Conservation (phyloP, 768 basidiomycete species). For the Naematelia encephala region DNA sequence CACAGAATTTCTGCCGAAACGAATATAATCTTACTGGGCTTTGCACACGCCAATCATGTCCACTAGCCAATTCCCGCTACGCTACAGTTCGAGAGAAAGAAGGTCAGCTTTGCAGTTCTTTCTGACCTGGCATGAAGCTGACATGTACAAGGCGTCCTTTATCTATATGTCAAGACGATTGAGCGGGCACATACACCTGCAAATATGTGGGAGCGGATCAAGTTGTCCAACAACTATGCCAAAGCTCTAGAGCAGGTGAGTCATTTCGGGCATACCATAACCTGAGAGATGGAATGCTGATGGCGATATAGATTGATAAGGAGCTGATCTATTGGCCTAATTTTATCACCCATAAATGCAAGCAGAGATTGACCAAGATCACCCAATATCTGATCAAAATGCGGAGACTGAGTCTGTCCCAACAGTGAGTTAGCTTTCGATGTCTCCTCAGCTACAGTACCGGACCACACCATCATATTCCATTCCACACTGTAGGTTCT, state of each 20-base stretch:
- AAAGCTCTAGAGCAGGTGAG: conserved; percentile 90
- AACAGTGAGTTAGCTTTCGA: conserved; percentile 71
- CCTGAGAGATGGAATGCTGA: not conserved
- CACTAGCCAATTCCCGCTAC: conserved; percentile 94
- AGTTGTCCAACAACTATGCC: conserved; percentile 86
- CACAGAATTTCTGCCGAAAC: conserved; percentile 97
- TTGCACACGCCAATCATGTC: conserved; percentile 92
- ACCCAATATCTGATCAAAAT: conserved; percentile 99
- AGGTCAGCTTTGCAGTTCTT: conserved; percentile 62
- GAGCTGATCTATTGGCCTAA: conserved; percentile 98
- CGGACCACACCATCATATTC: too few relatives aligned
- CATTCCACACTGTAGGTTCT: not conserved
- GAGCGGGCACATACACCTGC: conserved; percentile 95
- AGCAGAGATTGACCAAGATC: conserved; percentile 97
- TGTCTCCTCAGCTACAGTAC: not conserved
- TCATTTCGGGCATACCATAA: conserved; percentile 5
- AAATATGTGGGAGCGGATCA: conserved; percentile 96
- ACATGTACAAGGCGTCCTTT: conserved; percentile 63
- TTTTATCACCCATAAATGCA: conserved; percentile 96
- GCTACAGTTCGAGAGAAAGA: conserved; percentile 97
- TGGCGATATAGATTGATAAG: conserved; percentile 70
- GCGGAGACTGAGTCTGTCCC: conserved; percentile 78
- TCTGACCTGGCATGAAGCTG: too few relatives aligned
- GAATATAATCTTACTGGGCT: conserved; percentile 98
- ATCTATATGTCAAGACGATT: conserved; percentile 95